Percentiles rank a stretch among this genome's conserved stretches.
These are phyloP conservation scores for Coprinellus micaceus DNA, from an alignment of 768 basidiomycete genomes.

Conservation along the genomic window DNA sequence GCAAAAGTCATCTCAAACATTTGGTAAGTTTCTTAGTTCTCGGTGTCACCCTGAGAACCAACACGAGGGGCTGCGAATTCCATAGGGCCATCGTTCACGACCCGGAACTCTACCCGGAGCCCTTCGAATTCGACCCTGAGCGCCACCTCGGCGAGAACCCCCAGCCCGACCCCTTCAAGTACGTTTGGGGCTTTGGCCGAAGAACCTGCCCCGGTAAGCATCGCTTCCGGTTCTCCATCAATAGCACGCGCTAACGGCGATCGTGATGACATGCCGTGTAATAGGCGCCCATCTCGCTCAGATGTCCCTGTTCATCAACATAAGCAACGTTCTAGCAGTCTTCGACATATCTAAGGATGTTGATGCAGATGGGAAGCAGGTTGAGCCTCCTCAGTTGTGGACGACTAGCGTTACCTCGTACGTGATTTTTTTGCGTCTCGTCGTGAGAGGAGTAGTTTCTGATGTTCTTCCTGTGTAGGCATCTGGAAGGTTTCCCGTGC, in stretches of 20 bases:
- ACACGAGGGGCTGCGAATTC: background rate
- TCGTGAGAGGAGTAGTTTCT: background rate
- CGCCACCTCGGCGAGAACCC: constrained; percentile 29
- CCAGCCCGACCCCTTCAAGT: constrained; percentile 28
- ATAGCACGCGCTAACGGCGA: background rate
- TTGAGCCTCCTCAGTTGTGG: constrained; percentile 33
- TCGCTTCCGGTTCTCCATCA: background rate
- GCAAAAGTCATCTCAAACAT: constrained; percentile 27
- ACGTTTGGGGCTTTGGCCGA: constrained; percentile 36
- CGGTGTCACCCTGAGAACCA: background rate
- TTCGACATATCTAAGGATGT: constrained; percentile 36
- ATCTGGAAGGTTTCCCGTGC: constrained; percentile 23
- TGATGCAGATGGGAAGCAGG: constrained; percentile 30
- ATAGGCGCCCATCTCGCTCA: constrained; percentile 30
- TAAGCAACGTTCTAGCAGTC: constrained; percentile 32
- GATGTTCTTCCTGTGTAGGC: constrained; percentile 12
- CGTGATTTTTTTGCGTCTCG: constrained; percentile 2
- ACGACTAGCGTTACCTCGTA: constrained; percentile 25
- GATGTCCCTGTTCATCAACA: constrained; percentile 32
- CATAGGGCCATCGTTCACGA: constrained; percentile 33
- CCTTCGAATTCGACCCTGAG: constrained; percentile 31
- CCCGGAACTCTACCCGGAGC: constrained; percentile 33
- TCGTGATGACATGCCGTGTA: background rate
- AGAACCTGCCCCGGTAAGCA: constrained; percentile 27
- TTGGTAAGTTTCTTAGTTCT: constrained; percentile 19